A percentile compares a stretch with the other conserved stretches of the same genome.
Evolutionary conservation across 805 yeast species (phyloP).

Genomic region (Metschnikowia noctiluminum): DNA sequence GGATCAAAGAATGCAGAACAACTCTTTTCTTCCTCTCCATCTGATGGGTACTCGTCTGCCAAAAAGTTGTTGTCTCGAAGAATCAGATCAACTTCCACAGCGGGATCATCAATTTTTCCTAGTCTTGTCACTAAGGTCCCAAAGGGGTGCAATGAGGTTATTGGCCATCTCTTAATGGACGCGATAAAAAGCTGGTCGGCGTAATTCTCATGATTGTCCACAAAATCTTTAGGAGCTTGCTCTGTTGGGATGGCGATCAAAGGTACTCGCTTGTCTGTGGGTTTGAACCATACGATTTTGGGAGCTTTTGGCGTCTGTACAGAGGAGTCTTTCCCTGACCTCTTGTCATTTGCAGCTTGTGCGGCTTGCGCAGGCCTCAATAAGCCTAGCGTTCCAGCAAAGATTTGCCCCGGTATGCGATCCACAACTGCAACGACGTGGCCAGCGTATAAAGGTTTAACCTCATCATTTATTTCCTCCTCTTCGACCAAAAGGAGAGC

Average conservation of each 20-base stretch:
- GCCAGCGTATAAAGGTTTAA: conserved; percentile 93
- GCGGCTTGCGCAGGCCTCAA: conserved; percentile 95
- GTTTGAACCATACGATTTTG: conserved; percentile 98
- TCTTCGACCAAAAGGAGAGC: conserved; percentile 87
- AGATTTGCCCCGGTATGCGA: conserved; percentile 94
- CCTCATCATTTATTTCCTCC: conserved; percentile 89
- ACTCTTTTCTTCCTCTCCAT: conserved; percentile 19
- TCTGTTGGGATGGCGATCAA: conserved; percentile 97
- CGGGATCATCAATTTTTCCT: conserved; percentile 73
- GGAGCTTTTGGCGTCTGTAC: conserved; percentile 57
- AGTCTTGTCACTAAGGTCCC: conserved; percentile 87
- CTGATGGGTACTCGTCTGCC: conserved; percentile 74
- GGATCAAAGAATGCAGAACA: conserved; percentile 26
- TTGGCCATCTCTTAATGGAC: conserved; percentile 97
- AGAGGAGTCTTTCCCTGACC: conserved; percentile 45
- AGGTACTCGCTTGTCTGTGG: conserved; percentile 97
- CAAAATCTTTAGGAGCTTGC: conserved; percentile 94
- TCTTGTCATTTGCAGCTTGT: conserved; percentile 63
- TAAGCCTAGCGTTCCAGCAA: conserved; percentile 90
- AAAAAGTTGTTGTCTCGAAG: conserved; percentile 82
- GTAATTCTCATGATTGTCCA: conserved; percentile 84
- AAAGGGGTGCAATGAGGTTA: conserved; percentile 96
- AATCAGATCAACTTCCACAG: conserved; percentile 83
- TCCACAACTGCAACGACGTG: conserved; percentile 98
- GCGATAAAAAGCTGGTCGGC: conserved; percentile 85